Evolutionary conservation across 1,284 basidiomycete genomes (phyloP).

Genomic region (Porodaedalea pini): DNA sequence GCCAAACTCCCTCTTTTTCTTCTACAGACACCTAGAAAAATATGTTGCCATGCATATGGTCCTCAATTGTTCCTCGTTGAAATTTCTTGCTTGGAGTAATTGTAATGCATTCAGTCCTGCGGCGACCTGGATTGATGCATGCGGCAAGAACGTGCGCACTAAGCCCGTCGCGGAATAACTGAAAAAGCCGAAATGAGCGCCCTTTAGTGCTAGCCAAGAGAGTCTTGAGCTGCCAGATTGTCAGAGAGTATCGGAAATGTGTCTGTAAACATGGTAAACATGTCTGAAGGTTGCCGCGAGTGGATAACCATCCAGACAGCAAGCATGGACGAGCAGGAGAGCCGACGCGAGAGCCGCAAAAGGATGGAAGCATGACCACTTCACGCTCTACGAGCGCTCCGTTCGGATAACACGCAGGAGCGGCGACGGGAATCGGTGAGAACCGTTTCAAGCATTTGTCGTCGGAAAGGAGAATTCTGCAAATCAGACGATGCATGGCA

Average conservation of each 20-base stretch:
- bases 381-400: not conserved
- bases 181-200: not conserved
- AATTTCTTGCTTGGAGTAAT: too few species aligned
- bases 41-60: too few species aligned
- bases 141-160: slow-evolving; percentile 2
- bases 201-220: not conserved
- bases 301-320: too few species aligned
- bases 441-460: not conserved
- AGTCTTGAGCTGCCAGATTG: not conserved
- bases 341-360: too few species aligned
- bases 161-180: not conserved
- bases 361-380: too few species aligned
- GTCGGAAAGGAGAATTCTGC: too few species aligned
- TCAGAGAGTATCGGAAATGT: not conserved
- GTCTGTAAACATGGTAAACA: too few species aligned
- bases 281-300: too few species aligned
- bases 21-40: not conserved
- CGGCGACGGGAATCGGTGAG: not conserved
- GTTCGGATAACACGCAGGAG: not conserved
- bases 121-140: not conserved
- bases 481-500: too few species aligned
- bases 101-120: not conserved
- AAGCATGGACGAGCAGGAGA: too few species aligned
- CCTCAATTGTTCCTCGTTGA: too few species aligned
- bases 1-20: not conserved